Evolutionary conservation across 148 eudicot species (phyloP).

Genomic region (Dysphania ambrosioides): DNA sequence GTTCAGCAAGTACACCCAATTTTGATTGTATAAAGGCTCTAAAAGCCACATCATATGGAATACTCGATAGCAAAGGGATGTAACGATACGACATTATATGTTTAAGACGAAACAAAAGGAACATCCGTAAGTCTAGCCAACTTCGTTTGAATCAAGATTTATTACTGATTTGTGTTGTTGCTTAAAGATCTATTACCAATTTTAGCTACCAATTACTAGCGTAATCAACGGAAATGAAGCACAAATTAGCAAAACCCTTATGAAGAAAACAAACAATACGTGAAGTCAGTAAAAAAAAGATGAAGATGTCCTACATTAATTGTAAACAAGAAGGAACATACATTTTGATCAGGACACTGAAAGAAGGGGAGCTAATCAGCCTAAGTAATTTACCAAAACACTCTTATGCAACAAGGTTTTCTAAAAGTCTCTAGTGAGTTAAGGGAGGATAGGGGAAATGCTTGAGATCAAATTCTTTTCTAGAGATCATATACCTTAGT

Average conservation of each 20-base stretch:
- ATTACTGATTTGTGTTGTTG: no score
- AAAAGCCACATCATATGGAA: no score
- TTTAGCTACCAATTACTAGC: not conserved
- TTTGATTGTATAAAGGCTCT: no score
- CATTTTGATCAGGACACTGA: constrained; percentile 16
- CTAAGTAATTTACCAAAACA: constrained; percentile 25
- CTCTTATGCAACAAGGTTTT: constrained; percentile 22
- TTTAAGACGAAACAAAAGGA: no score
- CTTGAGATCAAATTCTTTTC: not conserved
- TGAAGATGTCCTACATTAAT: constrained; percentile 20
- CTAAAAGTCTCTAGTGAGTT: constrained; percentile 12
- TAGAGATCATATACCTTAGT: constrained; percentile 23
- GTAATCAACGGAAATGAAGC: not conserved
- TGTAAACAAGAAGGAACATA: constrained; percentile 12
- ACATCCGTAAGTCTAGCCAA: no score
- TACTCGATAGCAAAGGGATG: no score
- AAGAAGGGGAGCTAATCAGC: constrained; percentile 12
- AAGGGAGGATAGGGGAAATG: not conserved
- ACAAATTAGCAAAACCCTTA: not conserved
- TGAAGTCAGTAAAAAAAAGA: not conserved
- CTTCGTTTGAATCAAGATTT: no score
- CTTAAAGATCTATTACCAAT: no score
- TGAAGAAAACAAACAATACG: not conserved
- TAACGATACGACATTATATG: no score
- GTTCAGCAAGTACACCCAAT: no score